Conservation (phyloP, 2,329 filamentous ascomycete species). For the Colletotrichum limetticola region DNA sequence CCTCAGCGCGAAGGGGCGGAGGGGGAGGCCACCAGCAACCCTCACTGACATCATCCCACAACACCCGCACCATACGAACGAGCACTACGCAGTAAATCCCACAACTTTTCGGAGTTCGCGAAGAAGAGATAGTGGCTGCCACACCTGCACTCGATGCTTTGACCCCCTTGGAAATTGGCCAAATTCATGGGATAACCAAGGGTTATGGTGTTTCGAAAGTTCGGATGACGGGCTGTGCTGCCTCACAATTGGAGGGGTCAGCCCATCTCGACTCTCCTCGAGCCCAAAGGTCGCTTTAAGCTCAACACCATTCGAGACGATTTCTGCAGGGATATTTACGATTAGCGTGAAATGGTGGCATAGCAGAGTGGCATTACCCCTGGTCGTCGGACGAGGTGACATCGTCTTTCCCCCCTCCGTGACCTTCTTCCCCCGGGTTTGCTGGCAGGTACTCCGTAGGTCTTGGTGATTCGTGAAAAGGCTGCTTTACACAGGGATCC, state of each 20-base stretch:
- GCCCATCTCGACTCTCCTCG: slow-evolving; percentile 7
- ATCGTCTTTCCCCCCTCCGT: background rate
- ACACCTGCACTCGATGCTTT: slow-evolving; percentile 13
- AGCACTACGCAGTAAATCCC: background rate
- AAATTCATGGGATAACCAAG: slow-evolving; percentile 17
- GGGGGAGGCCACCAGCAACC: slow-evolving; percentile 17
- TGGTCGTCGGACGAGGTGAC: slow-evolving; percentile 24
- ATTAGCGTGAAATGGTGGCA: background rate
- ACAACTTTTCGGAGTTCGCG: slow-evolving; percentile 4
- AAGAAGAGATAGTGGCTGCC: slow-evolving; percentile 1
- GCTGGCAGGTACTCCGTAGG: slow-evolving; percentile 1
- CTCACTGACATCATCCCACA: slow-evolving; percentile 19
- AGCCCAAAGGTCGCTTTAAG: slow-evolving; percentile 29
- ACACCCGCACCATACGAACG: background rate
- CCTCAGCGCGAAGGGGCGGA: background rate
- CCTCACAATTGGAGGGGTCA: slow-evolving; percentile 26
- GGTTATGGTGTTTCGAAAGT: slow-evolving; percentile 30
- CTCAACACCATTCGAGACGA: slow-evolving; percentile 24
- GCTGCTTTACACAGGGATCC: slow-evolving; percentile 12
- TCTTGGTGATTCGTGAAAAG: background rate
- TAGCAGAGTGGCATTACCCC: background rate
- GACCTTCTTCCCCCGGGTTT: too few species aligned
- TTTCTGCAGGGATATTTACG: slow-evolving; percentile 4
- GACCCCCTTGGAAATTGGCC: slow-evolving; percentile 14
- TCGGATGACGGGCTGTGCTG: slow-evolving; percentile 34